phyloP scores from a whole-genome alignment of 176 grass and related monocot species.

The Chloris gayana region DNA sequence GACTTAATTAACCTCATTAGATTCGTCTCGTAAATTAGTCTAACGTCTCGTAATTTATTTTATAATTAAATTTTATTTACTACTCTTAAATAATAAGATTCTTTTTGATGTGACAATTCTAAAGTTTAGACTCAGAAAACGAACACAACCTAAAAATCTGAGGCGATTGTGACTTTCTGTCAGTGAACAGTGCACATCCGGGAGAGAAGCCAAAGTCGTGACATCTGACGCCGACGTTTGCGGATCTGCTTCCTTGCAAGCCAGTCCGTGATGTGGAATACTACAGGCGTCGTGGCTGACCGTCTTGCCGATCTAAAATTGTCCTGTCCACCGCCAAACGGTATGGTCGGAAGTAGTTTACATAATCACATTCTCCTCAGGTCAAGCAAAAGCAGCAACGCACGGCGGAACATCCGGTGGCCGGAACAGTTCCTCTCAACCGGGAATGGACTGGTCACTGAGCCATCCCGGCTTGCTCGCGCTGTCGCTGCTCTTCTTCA shows the following conservation, averaged over 20 bases:
- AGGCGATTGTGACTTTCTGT: background rate
- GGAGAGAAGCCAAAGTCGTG: background rate
- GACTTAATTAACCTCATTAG: no score
- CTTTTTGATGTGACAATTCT: no score
- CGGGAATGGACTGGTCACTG: constrained; percentile 29
- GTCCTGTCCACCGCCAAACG: background rate
- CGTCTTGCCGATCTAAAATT: background rate
- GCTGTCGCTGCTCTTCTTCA: constrained; percentile 3
- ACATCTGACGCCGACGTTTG: background rate
- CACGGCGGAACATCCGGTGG: background rate
- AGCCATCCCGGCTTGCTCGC: constrained; percentile 5
- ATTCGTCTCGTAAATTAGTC: no score
- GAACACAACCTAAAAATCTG: no score
- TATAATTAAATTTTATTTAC: no score
- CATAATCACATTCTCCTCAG: background rate
- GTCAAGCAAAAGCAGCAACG: background rate
- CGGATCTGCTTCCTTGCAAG: background rate
- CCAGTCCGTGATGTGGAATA: no score
- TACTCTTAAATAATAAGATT: no score
- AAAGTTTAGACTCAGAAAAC: no score
- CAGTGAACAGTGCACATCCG: background rate
- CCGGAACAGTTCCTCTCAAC: background rate
- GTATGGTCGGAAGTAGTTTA: background rate
- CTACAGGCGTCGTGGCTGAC: background rate
- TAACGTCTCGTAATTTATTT: no score